Evolutionary conservation across 441 rosid genomes (phyloP), one percentile per base, ranked within the genome.

Genomic region (Gossypium gossypioides): DNA sequence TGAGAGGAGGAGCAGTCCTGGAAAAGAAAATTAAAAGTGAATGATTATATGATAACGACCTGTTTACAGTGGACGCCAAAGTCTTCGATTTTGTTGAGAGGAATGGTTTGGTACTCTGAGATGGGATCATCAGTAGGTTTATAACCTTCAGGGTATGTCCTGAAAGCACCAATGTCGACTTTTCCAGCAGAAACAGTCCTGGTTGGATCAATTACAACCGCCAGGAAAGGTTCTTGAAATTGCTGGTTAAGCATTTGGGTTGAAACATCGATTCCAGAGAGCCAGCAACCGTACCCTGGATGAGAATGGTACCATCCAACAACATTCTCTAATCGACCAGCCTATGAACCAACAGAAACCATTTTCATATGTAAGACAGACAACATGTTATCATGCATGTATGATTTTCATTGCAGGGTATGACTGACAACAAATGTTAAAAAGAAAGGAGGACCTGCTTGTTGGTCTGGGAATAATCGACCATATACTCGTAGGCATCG

Each of bases 231-330:
- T 62, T 94, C 99, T 75, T 94, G 99, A 78, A 68, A 92, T 75
- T 91, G 97, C 76, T 89, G 99, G 82, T 95, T 90, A 62, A 88
- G 87, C 99, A 94, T 94, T 82, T 95, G 99, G 0, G 99, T 95
- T 2, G 97, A 86, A 7, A 95, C 99, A 80, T 95, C 99, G 44
- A 95, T 95, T 58, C 99, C 99, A 0, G 99, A 92, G 19, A 94
- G 99, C 99, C 99, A 94, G 83, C 99, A 92, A 60, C 99, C 99
- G 74, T 92, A 95, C 21, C 97, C 97, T 67, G 99, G 97, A 79
- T 95, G 99, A 27, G 97, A 92, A 78, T 95, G 99, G 77, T 95
- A 95, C 99, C 99, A 95, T 15, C 99, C 99, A 63, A 95, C 96
- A 69, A 76, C 99, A 85, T 92, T 92, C 90, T 95, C 98, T 83